These are phyloP conservation scores for Stenogyne calaminthoides DNA, from an alignment of 305 asterid genomes.

Conservation along the genomic window DNA sequence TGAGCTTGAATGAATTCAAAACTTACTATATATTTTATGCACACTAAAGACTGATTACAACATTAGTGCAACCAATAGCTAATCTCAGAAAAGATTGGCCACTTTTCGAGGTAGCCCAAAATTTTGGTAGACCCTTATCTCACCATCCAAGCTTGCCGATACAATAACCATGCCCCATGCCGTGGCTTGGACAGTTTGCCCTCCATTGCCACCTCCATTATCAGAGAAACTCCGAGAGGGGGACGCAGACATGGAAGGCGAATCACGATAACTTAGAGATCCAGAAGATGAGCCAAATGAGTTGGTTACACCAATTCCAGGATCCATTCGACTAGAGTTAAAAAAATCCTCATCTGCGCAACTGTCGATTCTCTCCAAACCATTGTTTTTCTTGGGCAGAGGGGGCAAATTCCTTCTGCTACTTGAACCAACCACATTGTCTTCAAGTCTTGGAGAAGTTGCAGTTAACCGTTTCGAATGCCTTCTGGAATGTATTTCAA, in stretches of 20 bases:
- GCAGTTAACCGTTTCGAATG: conserved; percentile 55
- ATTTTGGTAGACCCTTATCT: conserved; percentile 83
- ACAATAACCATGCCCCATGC: conserved; percentile 95
- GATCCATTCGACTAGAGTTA: conserved; percentile 50
- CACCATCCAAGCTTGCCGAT: conserved; percentile 83
- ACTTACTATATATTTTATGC: neutral
- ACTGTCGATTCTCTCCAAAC: conserved; percentile 33
- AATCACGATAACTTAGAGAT: conserved; percentile 43
- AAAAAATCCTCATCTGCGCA: conserved; percentile 52
- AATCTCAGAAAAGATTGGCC: conserved; percentile 56
- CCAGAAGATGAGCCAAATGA: conserved; percentile 54
- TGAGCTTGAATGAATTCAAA: conserved; percentile 12
- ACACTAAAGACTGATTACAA: conserved; percentile 1
- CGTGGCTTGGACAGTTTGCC: conserved; percentile 68
- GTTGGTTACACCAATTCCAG: conserved; percentile 59
- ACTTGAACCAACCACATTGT: conserved; percentile 26
- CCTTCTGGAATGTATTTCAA: conserved; percentile 70
- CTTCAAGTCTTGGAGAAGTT: conserved; percentile 50
- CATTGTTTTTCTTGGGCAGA: conserved; percentile 52
- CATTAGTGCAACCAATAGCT: conserved; percentile 22
- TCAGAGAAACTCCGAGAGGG: conserved; percentile 20
- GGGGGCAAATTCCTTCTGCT: conserved; percentile 66
- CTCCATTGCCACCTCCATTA: conserved; percentile 38
- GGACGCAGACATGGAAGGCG: conserved; percentile 58
- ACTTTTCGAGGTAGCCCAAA: conserved; percentile 85